Evolutionary conservation across 2,329 filamentous ascomycete genomes (phyloP).

Genomic region (Graphilbum fragrans): DNA sequence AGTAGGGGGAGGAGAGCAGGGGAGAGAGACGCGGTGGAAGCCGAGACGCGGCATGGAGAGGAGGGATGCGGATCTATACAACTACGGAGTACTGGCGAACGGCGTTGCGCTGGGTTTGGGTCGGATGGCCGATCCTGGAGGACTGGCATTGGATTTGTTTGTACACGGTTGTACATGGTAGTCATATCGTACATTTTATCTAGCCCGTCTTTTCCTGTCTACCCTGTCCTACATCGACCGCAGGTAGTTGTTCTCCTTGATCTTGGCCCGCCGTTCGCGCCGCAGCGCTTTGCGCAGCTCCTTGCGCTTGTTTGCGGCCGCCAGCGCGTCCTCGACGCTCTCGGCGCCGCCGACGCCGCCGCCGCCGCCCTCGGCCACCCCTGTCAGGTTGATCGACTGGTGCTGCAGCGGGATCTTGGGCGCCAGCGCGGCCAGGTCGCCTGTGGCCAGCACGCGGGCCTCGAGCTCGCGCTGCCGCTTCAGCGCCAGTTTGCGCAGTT

Average conservation of each 20-base stretch:
- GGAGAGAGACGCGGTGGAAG: background rate
- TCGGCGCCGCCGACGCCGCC: conserved; percentile 26
- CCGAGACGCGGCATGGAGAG: no score
- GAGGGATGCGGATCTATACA: background rate
- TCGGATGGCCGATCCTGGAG: no score
- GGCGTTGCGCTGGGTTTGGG: background rate
- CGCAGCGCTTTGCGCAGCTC: conserved; percentile 61
- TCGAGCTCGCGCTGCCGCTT: conserved; percentile 48
- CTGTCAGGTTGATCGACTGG: conserved; percentile 63
- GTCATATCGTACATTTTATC: background rate
- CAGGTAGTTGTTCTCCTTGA: conserved; percentile 80
- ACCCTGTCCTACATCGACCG: conserved; percentile 63
- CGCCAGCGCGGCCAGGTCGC: conserved; percentile 52
- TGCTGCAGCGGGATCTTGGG: conserved; percentile 65
- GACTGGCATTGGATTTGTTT: no score
- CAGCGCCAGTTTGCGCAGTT: conserved; percentile 60
- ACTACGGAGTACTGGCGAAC: background rate
- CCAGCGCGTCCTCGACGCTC: conserved; percentile 25
- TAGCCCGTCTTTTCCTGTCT: background rate
- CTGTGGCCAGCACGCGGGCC: conserved; percentile 47
- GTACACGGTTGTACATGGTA: background rate
- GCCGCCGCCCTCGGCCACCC: conserved; percentile 27
- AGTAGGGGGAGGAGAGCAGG: conserved; percentile 2
- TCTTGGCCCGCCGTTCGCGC: conserved; percentile 59
- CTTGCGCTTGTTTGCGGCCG: conserved; percentile 38